A percentile compares a stretch with the other conserved stretches of the same genome.
These are phyloP conservation scores for Ascochyta clinopodiicola DNA, from an alignment of 2,329 filamentous ascomycete species.

Conservation along the genomic window DNA sequence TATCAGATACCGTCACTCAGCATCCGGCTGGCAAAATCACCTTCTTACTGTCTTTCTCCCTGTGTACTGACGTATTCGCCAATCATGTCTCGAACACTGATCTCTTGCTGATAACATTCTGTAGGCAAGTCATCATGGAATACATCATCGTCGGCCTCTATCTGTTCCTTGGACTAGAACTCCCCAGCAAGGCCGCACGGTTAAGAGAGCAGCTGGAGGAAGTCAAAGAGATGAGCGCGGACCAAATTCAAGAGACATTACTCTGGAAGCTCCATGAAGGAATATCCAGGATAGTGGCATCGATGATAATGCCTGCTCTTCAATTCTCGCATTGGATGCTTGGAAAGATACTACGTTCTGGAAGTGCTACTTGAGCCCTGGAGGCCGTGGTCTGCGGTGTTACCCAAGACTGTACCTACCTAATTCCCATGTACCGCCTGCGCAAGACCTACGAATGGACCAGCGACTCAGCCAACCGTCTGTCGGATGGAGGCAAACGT, in stretches of 20 bases:
- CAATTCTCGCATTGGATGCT: conserved; percentile 44
- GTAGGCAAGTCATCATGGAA: conserved; percentile 47
- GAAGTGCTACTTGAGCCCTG: conserved; percentile 3
- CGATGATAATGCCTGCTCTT: conserved; percentile 40
- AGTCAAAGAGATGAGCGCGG: conserved; percentile 36
- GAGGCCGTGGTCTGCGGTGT: background rate
- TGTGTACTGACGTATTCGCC: background rate
- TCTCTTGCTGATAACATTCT: background rate
- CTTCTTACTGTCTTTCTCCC: background rate
- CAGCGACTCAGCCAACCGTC: background rate
- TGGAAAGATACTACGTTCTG: conserved; percentile 38
- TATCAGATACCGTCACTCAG: background rate
- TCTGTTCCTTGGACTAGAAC: conserved; percentile 37
- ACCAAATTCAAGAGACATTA: conserved; percentile 39
- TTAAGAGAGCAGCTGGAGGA: conserved; percentile 38
- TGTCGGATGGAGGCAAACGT: background rate
- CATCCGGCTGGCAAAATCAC: background rate
- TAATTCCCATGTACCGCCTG: background rate
- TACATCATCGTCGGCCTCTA: conserved; percentile 44
- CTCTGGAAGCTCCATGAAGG: conserved; percentile 44
- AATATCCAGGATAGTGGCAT: conserved; percentile 35
- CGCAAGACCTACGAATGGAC: background rate
- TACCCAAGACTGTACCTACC: background rate
- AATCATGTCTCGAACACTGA: background rate
- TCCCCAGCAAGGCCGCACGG: conserved; percentile 41